Conservation (phyloP, 306 rosid genomes). For the Betula pendula region DNA sequence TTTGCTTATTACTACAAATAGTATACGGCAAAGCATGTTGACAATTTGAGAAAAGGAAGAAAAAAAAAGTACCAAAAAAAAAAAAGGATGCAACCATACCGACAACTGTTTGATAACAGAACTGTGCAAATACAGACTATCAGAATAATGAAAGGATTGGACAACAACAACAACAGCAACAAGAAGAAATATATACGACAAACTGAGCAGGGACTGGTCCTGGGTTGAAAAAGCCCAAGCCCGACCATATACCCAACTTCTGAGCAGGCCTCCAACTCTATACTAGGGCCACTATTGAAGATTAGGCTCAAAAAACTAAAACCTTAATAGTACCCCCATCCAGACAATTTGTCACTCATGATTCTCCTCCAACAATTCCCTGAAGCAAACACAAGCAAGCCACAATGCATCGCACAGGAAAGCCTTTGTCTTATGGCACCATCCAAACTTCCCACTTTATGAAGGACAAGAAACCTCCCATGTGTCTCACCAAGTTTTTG, state of each 20-base stretch:
- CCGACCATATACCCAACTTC: background rate
- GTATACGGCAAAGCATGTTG: background rate
- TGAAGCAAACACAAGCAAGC: background rate
- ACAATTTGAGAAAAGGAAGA: background rate
- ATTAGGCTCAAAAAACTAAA: background rate
- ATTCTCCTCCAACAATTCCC: background rate
- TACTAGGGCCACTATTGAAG: background rate
- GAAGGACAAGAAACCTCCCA: background rate
- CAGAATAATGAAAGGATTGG: background rate
- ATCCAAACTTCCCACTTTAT: background rate
- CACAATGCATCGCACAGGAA: background rate
- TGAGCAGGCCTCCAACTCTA: background rate
- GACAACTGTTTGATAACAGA: background rate
- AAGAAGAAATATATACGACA: background rate
- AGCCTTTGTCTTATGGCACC: background rate
- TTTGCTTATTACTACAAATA: background rate
- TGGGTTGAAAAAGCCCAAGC: background rate
- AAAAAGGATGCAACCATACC: background rate
- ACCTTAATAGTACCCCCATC: background rate
- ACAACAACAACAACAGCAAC: background rate
- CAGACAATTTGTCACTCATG: background rate
- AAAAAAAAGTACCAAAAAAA: no score
- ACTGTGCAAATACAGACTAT: background rate
- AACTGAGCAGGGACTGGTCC: background rate
- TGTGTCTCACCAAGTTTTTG: slow-evolving; percentile 1